phyloP scores from a whole-genome alignment of 1,284 basidiomycete species.

The Somion occarium region DNA sequence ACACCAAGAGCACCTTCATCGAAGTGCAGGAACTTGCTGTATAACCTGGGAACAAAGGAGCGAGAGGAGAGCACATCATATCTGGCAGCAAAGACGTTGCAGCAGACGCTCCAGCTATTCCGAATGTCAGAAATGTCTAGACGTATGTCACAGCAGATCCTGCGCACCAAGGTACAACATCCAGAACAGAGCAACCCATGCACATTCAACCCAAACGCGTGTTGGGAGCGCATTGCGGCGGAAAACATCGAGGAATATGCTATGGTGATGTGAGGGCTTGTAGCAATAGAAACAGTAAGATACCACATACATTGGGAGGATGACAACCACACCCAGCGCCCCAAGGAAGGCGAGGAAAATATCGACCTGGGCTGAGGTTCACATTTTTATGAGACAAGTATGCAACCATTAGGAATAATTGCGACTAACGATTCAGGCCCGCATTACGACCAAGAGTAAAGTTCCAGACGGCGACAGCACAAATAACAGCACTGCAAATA shows the following conservation, averaged over 20 bases:
- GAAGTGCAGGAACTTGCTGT: constrained; percentile 44
- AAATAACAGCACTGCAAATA: constrained; percentile 59
- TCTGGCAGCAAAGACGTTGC: constrained; percentile 35
- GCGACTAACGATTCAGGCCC: constrained; percentile 32
- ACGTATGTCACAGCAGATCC: background rate
- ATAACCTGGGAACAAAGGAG: constrained; percentile 17
- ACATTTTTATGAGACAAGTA: too few relatives aligned
- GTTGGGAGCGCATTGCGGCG: constrained; percentile 46
- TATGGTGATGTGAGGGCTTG: constrained; percentile 21
- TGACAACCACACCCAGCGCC: constrained; percentile 48
- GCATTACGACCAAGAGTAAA: constrained; percentile 39
- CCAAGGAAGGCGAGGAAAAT: constrained; percentile 61
- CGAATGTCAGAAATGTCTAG: background rate
- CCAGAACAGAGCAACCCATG: constrained; percentile 58
- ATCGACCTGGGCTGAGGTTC: constrained; percentile 46
- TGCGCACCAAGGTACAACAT: constrained; percentile 55
- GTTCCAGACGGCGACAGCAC: constrained; percentile 69
- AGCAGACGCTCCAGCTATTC: constrained; percentile 45
- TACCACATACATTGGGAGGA: constrained; percentile 59
- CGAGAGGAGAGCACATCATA: constrained; percentile 27
- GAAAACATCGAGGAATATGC: constrained; percentile 58
- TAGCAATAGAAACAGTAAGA: background rate
- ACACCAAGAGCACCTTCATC: constrained; percentile 51
- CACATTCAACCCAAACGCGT: constrained; percentile 67
- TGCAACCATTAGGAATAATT: too few relatives aligned